A percentile compares a stretch with the other conserved stretches of the same genome.
Evolutionary conservation across 768 basidiomycete species (phyloP).

Genomic region (Dentipellis fragilis): DNA sequence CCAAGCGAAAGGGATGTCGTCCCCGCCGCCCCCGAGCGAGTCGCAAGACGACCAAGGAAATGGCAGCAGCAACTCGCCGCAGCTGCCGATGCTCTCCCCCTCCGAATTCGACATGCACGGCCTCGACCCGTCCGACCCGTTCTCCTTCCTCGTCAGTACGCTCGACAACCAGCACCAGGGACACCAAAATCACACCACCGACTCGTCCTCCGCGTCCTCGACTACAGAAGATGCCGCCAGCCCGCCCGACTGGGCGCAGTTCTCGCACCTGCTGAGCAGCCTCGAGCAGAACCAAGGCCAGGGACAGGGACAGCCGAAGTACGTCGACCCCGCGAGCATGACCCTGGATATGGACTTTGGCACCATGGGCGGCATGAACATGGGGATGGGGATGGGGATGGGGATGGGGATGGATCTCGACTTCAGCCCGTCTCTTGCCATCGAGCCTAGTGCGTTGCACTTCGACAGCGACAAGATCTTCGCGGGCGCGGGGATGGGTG

Average conservation of each 20-base stretch:
- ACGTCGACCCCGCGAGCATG: neutral
- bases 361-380: constrained; percentile 40
- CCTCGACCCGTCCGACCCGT: neutral
- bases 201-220: constrained; percentile 5
- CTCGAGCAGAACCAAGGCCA: neutral
- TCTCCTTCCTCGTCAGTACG: neutral
- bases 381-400: constrained; percentile 27
- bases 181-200: neutral
- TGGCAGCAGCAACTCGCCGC: too few species aligned
- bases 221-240: constrained; percentile 7
- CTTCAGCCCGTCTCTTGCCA: constrained; percentile 44
- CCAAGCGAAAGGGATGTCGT: too few species aligned
- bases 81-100: too few species aligned
- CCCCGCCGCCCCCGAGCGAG: too few species aligned
- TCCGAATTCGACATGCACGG: neutral
- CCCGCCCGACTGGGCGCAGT: constrained; percentile 15
- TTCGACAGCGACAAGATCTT: constrained; percentile 20
- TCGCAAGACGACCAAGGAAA: too few species aligned
- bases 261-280: constrained; percentile 11
- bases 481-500: neutral
- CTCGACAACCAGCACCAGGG: neutral
- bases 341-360: constrained; percentile 27
- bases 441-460: constrained; percentile 59
- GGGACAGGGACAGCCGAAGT: neutral
- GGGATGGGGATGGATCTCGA: constrained; percentile 43